A percentile compares a stretch with the other conserved stretches of the same genome.
Conservation (phyloP, 2,329 filamentous ascomycete genomes). For the Nigrospora osmanthi region DNA sequence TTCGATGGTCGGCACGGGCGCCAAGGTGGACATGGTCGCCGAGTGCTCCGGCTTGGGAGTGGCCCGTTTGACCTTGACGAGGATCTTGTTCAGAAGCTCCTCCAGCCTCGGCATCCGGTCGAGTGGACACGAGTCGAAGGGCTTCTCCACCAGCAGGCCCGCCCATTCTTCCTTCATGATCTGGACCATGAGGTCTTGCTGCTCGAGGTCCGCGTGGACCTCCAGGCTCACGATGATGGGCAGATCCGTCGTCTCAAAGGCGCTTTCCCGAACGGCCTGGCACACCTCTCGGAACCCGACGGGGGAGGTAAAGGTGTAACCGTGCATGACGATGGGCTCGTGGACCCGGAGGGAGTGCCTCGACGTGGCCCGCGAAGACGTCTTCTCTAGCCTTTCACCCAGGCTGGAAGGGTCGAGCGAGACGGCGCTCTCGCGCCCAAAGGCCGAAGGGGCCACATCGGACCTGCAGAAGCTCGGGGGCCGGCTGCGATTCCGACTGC, state of each 20-base stretch:
- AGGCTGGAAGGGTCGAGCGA: slow-evolving; percentile 6
- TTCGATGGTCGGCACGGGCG: slow-evolving; percentile 18
- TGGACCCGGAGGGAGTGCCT: slow-evolving; percentile 27
- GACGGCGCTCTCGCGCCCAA: slow-evolving; percentile 7
- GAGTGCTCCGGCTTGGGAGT: slow-evolving; percentile 20
- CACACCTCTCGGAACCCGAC: slow-evolving; percentile 85
- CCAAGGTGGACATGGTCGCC: slow-evolving; percentile 23
- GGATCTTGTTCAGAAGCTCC: slow-evolving; percentile 70
- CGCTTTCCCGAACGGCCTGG: slow-evolving; percentile 67
- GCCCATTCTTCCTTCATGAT: slow-evolving; percentile 91
- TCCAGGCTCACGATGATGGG: slow-evolving; percentile 90
- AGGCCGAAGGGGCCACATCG: slow-evolving; percentile 9
- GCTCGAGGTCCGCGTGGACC: slow-evolving; percentile 73
- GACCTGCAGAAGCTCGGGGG: slow-evolving; percentile 3
- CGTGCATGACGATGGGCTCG: slow-evolving; percentile 79
- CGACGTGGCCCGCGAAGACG: slow-evolving; percentile 12
- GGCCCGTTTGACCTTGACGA: slow-evolving; percentile 68
- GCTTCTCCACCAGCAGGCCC: slow-evolving; percentile 59
- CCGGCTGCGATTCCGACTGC: slow-evolving; percentile 16
- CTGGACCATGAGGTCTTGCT: slow-evolving; percentile 87
- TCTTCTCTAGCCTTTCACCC: slow-evolving; percentile 6
- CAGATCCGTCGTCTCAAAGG: slow-evolving; percentile 67
- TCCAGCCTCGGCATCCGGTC: slow-evolving; percentile 60
- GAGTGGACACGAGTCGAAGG: slow-evolving; percentile 40
- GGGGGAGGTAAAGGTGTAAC: slow-evolving; percentile 75